These are phyloP conservation scores for Mycena venus DNA, from an alignment of 768 basidiomycete genomes.

Conservation along the genomic window DNA sequence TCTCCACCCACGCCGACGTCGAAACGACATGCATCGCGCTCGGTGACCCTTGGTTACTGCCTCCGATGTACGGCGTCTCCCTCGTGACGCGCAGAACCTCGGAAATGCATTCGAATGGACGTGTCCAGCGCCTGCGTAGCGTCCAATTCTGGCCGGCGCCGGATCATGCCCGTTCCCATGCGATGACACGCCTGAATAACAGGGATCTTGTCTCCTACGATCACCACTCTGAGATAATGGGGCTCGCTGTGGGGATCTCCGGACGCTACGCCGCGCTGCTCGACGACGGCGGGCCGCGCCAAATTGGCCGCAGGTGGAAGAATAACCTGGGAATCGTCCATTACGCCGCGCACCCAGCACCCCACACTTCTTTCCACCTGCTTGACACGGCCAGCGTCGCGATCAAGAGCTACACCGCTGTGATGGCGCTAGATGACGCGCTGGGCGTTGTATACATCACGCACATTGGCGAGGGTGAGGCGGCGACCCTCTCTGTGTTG, in stretches of 20 bases:
- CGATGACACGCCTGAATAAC: background rate
- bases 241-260: background rate
- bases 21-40: background rate
- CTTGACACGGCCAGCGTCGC: background rate
- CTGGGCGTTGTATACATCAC: constrained; percentile 21
- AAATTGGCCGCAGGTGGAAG: background rate
- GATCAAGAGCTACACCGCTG: background rate
- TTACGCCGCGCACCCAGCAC: background rate
- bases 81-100: background rate
- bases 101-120: background rate
- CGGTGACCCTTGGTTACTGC: background rate
- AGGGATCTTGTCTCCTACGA: background rate
- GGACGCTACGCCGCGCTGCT: background rate
- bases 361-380: background rate
- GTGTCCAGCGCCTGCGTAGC: background rate
- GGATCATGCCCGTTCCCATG: background rate
- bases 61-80: background rate
- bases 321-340: background rate
- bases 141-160: constrained; percentile 8
- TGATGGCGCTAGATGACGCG: constrained; percentile 19
- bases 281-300: background rate
- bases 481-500: constrained; percentile 5
- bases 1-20: background rate
- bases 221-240: background rate
- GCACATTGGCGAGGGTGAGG: background rate